A percentile compares a stretch with the other conserved stretches of the same genome.
Evolutionary conservation across 495 filamentous ascomycete genomes (phyloP).

Genomic region (Aeminium ludgeri): DNA sequence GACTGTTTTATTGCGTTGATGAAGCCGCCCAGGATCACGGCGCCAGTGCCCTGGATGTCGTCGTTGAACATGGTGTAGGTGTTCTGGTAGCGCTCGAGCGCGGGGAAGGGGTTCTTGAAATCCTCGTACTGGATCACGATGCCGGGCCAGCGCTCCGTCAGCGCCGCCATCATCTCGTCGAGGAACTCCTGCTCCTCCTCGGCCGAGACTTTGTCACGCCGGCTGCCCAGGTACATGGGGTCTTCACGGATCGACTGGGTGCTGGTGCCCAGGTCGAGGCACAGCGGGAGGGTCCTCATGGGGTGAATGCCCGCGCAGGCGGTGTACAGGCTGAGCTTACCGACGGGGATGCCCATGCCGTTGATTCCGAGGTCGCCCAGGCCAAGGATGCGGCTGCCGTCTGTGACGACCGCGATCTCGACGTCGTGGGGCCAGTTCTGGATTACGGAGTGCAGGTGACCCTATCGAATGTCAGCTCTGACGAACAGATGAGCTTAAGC

Average conservation of each 20-base stretch:
- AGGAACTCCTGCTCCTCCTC: constrained; percentile 83
- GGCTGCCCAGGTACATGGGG: constrained; percentile 83
- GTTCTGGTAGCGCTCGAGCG: constrained; percentile 72
- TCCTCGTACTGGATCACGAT: constrained; percentile 98
- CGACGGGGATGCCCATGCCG: constrained; percentile 92
- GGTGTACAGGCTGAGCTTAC: constrained; percentile 85
- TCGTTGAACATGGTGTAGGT: constrained; percentile 95
- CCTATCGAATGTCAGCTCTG: constrained; percentile 21
- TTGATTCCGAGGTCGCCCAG: constrained; percentile 93
- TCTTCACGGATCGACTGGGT: constrained; percentile 80
- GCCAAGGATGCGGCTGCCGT: constrained; percentile 90
- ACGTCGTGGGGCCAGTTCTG: constrained; percentile 83
- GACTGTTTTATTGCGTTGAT: constrained; percentile 89
- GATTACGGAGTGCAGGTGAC: constrained; percentile 66
- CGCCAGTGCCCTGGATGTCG: constrained; percentile 94
- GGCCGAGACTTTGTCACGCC: constrained; percentile 59
- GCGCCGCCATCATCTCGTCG: constrained; percentile 92
- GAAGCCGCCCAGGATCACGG: constrained; percentile 84
- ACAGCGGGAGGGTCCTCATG: constrained; percentile 77
- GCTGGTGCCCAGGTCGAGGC: constrained; percentile 77
- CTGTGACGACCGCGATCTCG: constrained; percentile 92
- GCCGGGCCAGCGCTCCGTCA: constrained; percentile 71
- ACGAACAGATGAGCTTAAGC: no score
- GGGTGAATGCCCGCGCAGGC: constrained; percentile 95
- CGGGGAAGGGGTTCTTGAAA: constrained; percentile 95